A percentile compares a stretch with the other conserved stretches of the same genome.
Evolutionary conservation across 169 alveolate species (phyloP).

Genomic region (Plasmodium gonderi): DNA sequence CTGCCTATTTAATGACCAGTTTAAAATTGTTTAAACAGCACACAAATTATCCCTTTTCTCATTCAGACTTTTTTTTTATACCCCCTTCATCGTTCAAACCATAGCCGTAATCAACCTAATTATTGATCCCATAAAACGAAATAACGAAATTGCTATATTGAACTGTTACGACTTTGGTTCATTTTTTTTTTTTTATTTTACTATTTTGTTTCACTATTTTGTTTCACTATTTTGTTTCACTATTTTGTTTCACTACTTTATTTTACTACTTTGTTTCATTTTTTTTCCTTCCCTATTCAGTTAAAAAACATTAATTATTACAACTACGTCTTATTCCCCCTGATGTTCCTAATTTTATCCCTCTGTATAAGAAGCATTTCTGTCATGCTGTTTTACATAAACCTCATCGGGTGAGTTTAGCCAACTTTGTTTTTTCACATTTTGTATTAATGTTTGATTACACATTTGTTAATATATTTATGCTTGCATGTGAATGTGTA

Average conservation of each 20-base stretch:
- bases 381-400: conserved; percentile 19
- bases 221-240: not conserved
- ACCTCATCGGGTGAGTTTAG: conserved; percentile 32
- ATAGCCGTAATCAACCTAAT: conserved; percentile 29
- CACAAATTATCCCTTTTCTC: not conserved
- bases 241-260: no score
- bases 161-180: not conserved
- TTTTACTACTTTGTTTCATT: no score
- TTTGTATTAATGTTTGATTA: not conserved
- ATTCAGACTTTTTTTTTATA: conserved; percentile 47
- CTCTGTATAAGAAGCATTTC: conserved; percentile 52
- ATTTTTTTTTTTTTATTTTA: not conserved
- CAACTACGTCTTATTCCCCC: conserved; percentile 65
- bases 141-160: not conserved
- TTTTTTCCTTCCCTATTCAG: conserved; percentile 1
- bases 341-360: conserved; percentile 49
- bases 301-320: conserved; percentile 53
- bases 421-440: not conserved
- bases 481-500: not conserved
- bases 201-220: not conserved
- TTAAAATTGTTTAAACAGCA: not conserved
- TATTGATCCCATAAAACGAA: not conserved
- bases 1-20: not conserved
- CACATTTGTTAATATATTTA: not conserved
- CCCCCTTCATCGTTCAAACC: conserved; percentile 62